These are phyloP conservation scores for Cicer arietinum DNA, from an alignment of 306 rosid species.

Conservation along the genomic window DNA sequence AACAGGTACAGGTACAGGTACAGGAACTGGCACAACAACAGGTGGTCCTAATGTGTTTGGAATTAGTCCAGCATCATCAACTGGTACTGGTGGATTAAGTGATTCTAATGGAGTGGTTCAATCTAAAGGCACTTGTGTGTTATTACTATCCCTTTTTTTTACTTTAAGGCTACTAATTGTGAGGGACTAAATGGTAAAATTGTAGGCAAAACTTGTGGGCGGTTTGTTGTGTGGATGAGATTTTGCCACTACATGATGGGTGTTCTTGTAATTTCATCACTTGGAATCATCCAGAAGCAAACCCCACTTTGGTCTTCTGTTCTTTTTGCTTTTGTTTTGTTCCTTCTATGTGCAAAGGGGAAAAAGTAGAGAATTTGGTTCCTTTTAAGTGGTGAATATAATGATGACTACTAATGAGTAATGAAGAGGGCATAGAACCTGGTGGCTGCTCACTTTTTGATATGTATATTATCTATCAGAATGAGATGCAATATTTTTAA, in stretches of 20 bases:
- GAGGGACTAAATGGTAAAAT: constrained; percentile 46
- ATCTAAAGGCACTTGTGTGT: constrained; percentile 22
- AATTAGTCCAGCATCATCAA: constrained; percentile 70
- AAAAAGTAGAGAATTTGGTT: constrained; percentile 63
- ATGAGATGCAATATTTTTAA: constrained; percentile 54
- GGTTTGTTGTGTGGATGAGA: constrained; percentile 55
- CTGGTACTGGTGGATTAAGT: constrained; percentile 42
- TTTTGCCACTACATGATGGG: constrained; percentile 44
- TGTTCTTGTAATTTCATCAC: constrained; percentile 43
- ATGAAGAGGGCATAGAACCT: constrained; percentile 42
- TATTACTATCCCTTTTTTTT: constrained; percentile 41
- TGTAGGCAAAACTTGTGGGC: neutral
- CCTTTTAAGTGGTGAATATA: constrained; percentile 61
- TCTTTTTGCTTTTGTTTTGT: constrained; percentile 22
- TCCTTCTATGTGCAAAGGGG: constrained; percentile 27
- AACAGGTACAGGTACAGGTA: constrained; percentile 3
- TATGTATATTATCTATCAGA: constrained; percentile 61
- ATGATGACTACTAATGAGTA: constrained; percentile 38
- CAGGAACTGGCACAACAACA: constrained; percentile 35
- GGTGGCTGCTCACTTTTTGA: constrained; percentile 25
- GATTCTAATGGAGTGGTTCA: constrained; percentile 48
- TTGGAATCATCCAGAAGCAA: constrained; percentile 58
- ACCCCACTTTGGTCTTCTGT: constrained; percentile 46
- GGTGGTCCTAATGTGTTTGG: constrained; percentile 66
- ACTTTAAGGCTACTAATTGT: constrained; percentile 44